Evolutionary conservation across 495 filamentous ascomycete species (phyloP), one percentile per base, ranked within the genome.

Genomic region (Pseudoneurospora amorphoporcata): DNA sequence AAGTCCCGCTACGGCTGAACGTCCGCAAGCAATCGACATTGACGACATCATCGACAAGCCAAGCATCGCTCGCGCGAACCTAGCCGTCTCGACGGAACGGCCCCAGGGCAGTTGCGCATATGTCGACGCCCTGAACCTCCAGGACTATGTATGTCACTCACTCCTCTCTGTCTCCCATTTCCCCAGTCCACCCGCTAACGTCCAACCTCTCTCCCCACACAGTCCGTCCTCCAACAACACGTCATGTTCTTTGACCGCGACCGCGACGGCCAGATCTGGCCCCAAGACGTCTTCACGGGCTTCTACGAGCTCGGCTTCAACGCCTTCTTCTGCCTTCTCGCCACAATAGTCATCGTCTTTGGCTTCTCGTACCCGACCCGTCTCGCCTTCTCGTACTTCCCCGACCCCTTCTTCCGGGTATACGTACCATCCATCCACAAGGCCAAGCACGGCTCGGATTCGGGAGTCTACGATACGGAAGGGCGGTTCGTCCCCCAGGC

Each of bases 371-470:
- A 87, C 70, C 84, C 86, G 12, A 87, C 86, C 8, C 75, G 38
- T 70, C 80, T 43, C 77, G 80, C 68, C 74, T 73, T 40, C 39
- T 88, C 38, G 82, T 86, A 32, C 84, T 86, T 74, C 80, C 86
- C 43, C 38, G 77, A 79, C 19, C 72, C 73, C 4, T 75, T 29
- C 16, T 89, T 88, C 78, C 77, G 88, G 8, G 77, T 89, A 37
- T 88, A 84, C 71, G 73, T 85, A 1, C 72, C 74, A 2, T 79
- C 77, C 4, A 84, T 89, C 45, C 85, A 89, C 78, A 88, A 87
- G 77, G 84, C 81, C 58, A 90, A 77, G 80, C 87, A 89, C 69
- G 87, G 87, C n/a, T 85, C 82, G 43, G 87, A 89, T 72, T 84
- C 80, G 19, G 84, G 83, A 8, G 81, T 78, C 6, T 89, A 83